Percentiles rank a stretch among this genome's conserved stretches.
Evolutionary conservation across 345 rosid genomes (phyloP).

Genomic region (Acer yangbiense): DNA sequence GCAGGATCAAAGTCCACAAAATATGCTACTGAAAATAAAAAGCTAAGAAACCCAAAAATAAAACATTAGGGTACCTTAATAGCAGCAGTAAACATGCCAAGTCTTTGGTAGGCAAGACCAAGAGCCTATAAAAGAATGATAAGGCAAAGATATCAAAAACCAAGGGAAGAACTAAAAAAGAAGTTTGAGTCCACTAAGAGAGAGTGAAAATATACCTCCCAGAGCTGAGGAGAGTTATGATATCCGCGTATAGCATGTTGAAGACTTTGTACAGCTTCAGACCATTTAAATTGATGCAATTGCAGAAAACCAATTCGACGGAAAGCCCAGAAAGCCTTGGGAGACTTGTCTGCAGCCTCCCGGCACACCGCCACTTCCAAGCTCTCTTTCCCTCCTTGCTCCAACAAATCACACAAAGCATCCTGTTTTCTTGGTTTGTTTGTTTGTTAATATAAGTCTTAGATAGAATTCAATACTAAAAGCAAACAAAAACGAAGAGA

Average conservation of each 20-base stretch:
- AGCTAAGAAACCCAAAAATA: not conserved
- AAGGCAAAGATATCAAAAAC: not conserved
- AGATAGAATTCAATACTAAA: not conserved
- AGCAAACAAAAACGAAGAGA: not conserved
- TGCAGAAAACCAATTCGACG: constrained; percentile 80
- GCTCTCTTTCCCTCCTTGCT: constrained; percentile 63
- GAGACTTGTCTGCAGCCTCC: constrained; percentile 80
- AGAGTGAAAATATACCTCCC: constrained; percentile 68
- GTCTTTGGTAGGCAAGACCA: constrained; percentile 89
- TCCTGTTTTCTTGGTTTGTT: constrained; percentile 40
- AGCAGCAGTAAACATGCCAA: constrained; percentile 96
- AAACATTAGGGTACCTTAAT: constrained; percentile 54
- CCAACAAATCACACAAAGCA: constrained; percentile 78
- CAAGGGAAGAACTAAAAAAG: not conserved
- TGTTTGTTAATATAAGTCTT: not conserved
- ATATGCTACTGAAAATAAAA: not conserved
- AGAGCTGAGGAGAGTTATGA: constrained; percentile 74
- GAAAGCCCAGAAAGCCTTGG: constrained; percentile 97
- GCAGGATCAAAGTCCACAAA: not conserved
- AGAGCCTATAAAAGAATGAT: constrained; percentile 62
- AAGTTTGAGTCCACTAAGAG: not conserved
- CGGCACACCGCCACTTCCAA: constrained; percentile 71
- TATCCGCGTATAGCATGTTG: constrained; percentile 94
- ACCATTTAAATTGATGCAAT: constrained; percentile 73
- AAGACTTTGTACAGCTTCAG: constrained; percentile 89